Evolutionary conservation across 2,329 filamentous ascomycete species (phyloP), one percentile per base, ranked within the genome.

Genomic region (Penicillium sumatraense): DNA sequence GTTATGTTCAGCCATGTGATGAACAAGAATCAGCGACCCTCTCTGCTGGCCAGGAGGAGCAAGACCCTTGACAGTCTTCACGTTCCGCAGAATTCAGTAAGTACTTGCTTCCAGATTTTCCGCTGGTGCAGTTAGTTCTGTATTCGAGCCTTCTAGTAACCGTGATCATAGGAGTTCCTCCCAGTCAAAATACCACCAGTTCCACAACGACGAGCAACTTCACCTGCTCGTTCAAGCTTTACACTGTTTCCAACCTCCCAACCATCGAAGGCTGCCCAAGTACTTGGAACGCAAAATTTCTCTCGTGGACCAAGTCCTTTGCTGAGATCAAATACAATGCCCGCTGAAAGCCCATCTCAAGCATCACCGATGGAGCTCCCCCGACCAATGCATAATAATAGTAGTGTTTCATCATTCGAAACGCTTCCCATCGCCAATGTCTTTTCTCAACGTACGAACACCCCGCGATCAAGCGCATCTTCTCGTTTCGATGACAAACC

Each of bases 1-100:
- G 84, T 97, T 61, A 97, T 97, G 93, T 97, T 98, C 68, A 86
- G 88, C 52, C 84, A 84, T 33, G 80, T 97, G 6, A 77, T 96
- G 23, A 83, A 66, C 29, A 68, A 71, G 85, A 57, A 70, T 57
- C 61, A 68, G 27, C 59, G 53, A 42, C 62, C 68, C 29, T 64
- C 73, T 9, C 58, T 72, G 49, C 61, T 75, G 52, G 66, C 70
- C 48, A 67, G 74, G 53, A 68, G 72, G 40, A 75, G 71, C 52
- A 74, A 65, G 51, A 72, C 71, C 4, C 60, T 77, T 35, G 69
- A 76, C 29, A 83, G 80, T 54, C 73, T 89, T 1, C 83, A 81
- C 60, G 80, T 78, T 18, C 80, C 83, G 49, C 79, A 81, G 54
- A 73, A 75, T 48, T 66, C 70, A 65, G 70, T 78, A 72, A 62